Evolutionary conservation across 495 filamentous ascomycete genomes (phyloP).

Genomic region (Penicillium canescens): DNA sequence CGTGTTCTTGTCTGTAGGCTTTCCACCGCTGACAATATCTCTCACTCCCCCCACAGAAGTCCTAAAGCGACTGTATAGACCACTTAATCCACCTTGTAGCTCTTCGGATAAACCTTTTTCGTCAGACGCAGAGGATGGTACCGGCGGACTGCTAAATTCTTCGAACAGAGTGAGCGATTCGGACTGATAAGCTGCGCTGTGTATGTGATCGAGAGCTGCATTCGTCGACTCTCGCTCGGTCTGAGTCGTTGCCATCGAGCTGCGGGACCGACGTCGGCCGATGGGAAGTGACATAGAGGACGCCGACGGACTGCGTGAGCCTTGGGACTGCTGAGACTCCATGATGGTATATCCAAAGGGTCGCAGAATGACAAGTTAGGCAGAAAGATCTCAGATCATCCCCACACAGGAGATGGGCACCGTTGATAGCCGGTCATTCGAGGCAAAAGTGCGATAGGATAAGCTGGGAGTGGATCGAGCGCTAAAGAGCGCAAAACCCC

Average conservation of each 20-base stretch:
- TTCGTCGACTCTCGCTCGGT: conserved; percentile 71
- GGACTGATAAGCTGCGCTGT: conserved; percentile 77
- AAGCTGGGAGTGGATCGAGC: background rate
- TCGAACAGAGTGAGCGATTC: conserved; percentile 84
- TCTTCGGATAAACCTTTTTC: conserved; percentile 69
- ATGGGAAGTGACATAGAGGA: conserved; percentile 46
- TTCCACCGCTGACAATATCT: conserved; percentile 51
- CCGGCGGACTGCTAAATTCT: conserved; percentile 63
- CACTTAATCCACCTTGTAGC: conserved; percentile 79
- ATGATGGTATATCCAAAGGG: conserved; percentile 23
- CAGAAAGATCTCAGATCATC: conserved; percentile 18
- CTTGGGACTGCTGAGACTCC: conserved; percentile 40
- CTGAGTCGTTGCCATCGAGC: conserved; percentile 58
- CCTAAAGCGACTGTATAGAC: conserved; percentile 78
- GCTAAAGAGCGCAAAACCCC: background rate
- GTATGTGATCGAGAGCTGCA: conserved; percentile 79
- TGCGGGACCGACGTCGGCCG: conserved; percentile 57
- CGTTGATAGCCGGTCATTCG: conserved; percentile 10
- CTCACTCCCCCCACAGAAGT: conserved; percentile 74
- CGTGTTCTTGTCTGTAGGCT: conserved; percentile 35
- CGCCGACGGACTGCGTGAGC: conserved; percentile 41
- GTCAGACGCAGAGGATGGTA: conserved; percentile 54
- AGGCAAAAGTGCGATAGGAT: background rate
- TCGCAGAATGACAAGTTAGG: conserved; percentile 3
- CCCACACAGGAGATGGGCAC: conserved; percentile 7